phyloP scores from a whole-genome alignment of 805 yeast species.

The Pichia occidentalis region DNA sequence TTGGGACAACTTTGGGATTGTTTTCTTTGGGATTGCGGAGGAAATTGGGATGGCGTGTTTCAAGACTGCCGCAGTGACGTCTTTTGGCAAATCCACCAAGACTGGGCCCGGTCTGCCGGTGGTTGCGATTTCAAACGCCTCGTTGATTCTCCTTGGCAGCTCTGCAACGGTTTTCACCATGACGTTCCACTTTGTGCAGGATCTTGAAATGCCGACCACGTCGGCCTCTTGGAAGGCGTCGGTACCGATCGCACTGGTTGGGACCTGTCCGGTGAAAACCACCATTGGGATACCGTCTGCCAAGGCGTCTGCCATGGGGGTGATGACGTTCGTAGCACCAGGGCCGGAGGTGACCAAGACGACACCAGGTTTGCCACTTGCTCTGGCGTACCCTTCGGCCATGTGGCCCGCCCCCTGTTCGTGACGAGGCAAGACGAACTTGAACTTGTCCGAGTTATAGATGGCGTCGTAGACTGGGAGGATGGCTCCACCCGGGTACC shows the following conservation, averaged over 20 bases:
- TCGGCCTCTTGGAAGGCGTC: slow-evolving; percentile 99
- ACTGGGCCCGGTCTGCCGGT: slow-evolving; percentile 98
- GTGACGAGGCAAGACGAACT: slow-evolving; percentile 89
- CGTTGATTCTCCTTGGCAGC: slow-evolving; percentile 91
- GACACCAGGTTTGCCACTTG: slow-evolving; percentile 93
- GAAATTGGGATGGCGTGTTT: slow-evolving; percentile 78
- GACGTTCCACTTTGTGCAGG: slow-evolving; percentile 98
- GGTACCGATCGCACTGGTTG: slow-evolving; percentile 92
- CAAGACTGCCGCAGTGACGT: slow-evolving; percentile 89
- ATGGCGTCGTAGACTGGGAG: slow-evolving; percentile 97
- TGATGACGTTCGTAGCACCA: slow-evolving; percentile 96
- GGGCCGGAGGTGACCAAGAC: slow-evolving; percentile 99
- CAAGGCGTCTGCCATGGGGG: slow-evolving; percentile 97
- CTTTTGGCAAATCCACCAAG: slow-evolving; percentile 94
- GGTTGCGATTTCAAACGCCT: slow-evolving; percentile 95
- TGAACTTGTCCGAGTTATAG: slow-evolving; percentile 81
- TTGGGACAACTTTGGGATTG: slow-evolving; percentile 64
- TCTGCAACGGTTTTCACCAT: slow-evolving; percentile 96
- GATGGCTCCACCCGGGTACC: slow-evolving; percentile 99
- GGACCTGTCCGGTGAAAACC: slow-evolving; percentile 96
- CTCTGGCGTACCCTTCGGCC: slow-evolving; percentile 99
- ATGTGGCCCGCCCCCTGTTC: slow-evolving; percentile 99
- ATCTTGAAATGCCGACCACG: slow-evolving; percentile 91
- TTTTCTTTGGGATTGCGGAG: slow-evolving; percentile 67
- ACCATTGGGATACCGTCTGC: slow-evolving; percentile 97